phyloP scores from a whole-genome alignment of 768 basidiomycete genomes.

The Tubosaeta sp. region DNA sequence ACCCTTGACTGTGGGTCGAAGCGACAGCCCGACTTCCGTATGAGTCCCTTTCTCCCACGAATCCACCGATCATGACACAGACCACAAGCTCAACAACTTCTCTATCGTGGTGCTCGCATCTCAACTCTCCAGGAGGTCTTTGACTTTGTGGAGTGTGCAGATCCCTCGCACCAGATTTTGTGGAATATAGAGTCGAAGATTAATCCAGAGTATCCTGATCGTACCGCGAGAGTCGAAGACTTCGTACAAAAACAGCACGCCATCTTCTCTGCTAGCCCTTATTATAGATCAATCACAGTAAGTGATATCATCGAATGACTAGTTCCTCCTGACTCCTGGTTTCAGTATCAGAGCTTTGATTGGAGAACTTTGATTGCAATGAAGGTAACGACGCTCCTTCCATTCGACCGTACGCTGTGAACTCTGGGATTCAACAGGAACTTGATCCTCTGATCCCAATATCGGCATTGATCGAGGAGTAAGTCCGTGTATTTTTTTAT shows the following conservation, averaged over 20 bases:
- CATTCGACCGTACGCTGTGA: not conserved
- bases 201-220: slow-evolving; percentile 48
- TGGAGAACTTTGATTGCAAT: slow-evolving; percentile 73
- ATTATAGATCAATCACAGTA: slow-evolving; percentile 61
- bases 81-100: slow-evolving; percentile 52
- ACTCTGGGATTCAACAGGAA: slow-evolving; percentile 32
- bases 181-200: slow-evolving; percentile 84
- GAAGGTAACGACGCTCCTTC: slow-evolving; percentile 41
- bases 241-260: slow-evolving; percentile 63
- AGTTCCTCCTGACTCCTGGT: not conserved
- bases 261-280: slow-evolving; percentile 55
- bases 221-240: slow-evolving; percentile 50
- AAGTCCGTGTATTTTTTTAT: slow-evolving; percentile 18
- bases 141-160: slow-evolving; percentile 69
- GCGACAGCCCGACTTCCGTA: slow-evolving; percentile 56
- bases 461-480: slow-evolving; percentile 67
- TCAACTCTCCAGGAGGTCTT: slow-evolving; percentile 74
- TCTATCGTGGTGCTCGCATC: slow-evolving; percentile 65
- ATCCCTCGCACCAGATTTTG: slow-evolving; percentile 53
- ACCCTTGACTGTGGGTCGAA: slow-evolving; percentile 78
- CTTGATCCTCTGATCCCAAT: slow-evolving; percentile 53
- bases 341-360: slow-evolving; percentile 76
- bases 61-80: slow-evolving; percentile 1
- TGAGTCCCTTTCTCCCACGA: slow-evolving; percentile 17
- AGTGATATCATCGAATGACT: slow-evolving; percentile 14